These are phyloP conservation scores for Ophiostoma sp. DNA, from an alignment of 2,329 filamentous ascomycete genomes.

Conservation along the genomic window DNA sequence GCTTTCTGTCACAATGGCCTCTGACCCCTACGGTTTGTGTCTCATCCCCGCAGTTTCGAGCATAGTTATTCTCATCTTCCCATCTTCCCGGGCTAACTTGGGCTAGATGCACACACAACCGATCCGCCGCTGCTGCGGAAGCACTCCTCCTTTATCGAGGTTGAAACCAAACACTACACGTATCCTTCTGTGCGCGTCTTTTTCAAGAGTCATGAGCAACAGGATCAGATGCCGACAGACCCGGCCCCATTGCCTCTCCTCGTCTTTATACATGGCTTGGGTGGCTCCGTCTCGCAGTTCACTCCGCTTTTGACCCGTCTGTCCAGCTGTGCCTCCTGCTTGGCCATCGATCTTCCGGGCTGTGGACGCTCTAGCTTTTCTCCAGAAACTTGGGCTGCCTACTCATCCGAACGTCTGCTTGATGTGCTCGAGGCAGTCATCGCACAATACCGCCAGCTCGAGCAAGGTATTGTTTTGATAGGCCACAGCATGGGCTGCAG, in stretches of 20 bases:
- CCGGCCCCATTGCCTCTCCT: slow-evolving; percentile 74
- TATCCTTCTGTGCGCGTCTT: slow-evolving; percentile 80
- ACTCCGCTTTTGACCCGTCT: slow-evolving; percentile 74
- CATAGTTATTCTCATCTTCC: too few species aligned
- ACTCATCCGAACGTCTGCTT: slow-evolving; percentile 67
- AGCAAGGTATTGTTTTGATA: slow-evolving; percentile 72
- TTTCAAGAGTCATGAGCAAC: slow-evolving; percentile 73
- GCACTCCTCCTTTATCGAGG: slow-evolving; percentile 65
- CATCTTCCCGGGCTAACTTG: slow-evolving; percentile 8
- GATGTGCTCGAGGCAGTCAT: slow-evolving; percentile 72
- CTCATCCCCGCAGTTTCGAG: not conserved
- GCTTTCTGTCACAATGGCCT: not conserved
- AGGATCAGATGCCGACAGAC: slow-evolving; percentile 68
- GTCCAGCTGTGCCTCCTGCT: slow-evolving; percentile 73
- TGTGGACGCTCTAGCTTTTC: slow-evolving; percentile 76
- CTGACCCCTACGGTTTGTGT: not conserved
- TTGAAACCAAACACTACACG: slow-evolving; percentile 62
- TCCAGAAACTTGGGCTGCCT: slow-evolving; percentile 68
- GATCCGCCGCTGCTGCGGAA: slow-evolving; percentile 79
- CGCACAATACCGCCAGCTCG: slow-evolving; percentile 62
- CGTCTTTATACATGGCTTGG: slow-evolving; percentile 88
- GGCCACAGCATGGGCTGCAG: slow-evolving; percentile 89
- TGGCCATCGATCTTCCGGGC: slow-evolving; percentile 85
- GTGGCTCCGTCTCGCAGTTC: slow-evolving; percentile 89
- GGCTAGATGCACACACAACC: slow-evolving; percentile 44